Evolutionary conservation across 352 stramenopile species (phyloP), one percentile per base, ranked within the genome.

Genomic region (Globisporangium acanthophoron): DNA sequence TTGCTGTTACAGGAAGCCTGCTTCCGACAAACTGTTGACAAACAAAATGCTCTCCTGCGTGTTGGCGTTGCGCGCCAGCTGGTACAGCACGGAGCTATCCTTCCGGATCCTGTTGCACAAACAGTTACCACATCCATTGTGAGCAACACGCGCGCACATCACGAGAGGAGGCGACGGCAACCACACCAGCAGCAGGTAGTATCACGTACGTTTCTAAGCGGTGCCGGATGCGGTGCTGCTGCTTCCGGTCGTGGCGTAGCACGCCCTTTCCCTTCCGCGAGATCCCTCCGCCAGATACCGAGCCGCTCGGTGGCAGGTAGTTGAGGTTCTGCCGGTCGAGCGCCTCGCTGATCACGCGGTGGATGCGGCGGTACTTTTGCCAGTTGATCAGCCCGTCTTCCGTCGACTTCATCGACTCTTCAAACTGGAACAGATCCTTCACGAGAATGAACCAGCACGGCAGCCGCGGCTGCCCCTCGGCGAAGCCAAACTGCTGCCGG

Each of bases 21-120:
- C 86, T 62, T 95, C 86, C 33, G 86, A 92, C 64, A 95, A 61
- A 67, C 82, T 94, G 59, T 95, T 95, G 45, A 95, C 86, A 66
- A 94, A 94, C 68, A 92, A 63, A 65, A 93, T 90, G 49, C 84
- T 92, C 64, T 95, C 86, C 58, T 95, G 82, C 21, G 80, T 92
- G 59, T 95, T 95, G 51, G 86, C 86, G 40, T 94, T 91, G 47
- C 84, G 85, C 21, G 86, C 84, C 27, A 92, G 64, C 56, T 90
- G 85, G 68, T 92, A 92, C 33, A 95, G 58, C 65, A 94, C 86
- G 3, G 78, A 78, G 63, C 78, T 90, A 55, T 92, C 76, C 69
- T 95, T 94, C 29, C 84, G 78, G 45, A 95, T 87, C 24, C 85
- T 94, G 62, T 27, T 29, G 29, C 1, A 21, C 3, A 13, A 7